Conservation (phyloP, 352 stramenopile genomes). For the Globisporangium cylindrosporum region DNA sequence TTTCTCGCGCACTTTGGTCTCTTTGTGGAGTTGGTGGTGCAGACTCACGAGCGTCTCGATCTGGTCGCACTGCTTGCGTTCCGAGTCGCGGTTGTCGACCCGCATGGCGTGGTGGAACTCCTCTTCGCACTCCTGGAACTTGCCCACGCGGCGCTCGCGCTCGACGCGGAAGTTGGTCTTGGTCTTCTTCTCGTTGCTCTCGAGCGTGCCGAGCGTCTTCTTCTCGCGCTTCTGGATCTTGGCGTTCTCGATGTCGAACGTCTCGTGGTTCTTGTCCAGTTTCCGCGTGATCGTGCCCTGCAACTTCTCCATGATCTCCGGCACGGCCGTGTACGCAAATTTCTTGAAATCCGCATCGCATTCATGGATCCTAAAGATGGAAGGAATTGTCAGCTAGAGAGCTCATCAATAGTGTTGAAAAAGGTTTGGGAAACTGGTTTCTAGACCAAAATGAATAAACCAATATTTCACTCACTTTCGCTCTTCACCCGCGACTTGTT, state of each 20-base stretch:
- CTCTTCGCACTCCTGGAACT: slow-evolving; percentile 64
- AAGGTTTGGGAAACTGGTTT: not conserved
- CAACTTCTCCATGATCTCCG: slow-evolving; percentile 84
- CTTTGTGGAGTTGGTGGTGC: slow-evolving; percentile 45
- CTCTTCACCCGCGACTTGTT: slow-evolving; percentile 48
- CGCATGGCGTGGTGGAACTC: slow-evolving; percentile 66
- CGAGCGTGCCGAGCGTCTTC: slow-evolving; percentile 77
- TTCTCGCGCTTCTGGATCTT: slow-evolving; percentile 90
- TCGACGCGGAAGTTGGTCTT: slow-evolving; percentile 69
- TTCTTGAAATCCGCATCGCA: slow-evolving; percentile 48
- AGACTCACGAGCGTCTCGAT: slow-evolving; percentile 54
- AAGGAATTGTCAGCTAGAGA: not conserved
- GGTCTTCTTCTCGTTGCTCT: slow-evolving; percentile 60
- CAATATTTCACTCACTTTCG: slow-evolving; percentile 29
- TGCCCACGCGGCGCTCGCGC: slow-evolving; percentile 44
- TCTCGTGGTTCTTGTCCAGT: slow-evolving; percentile 89
- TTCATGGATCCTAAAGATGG: slow-evolving; percentile 36
- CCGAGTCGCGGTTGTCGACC: slow-evolving; percentile 54
- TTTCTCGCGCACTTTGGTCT: slow-evolving; percentile 44
- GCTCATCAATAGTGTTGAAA: not conserved
- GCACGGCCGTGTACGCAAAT: slow-evolving; percentile 86
- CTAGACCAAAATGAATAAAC: not conserved
- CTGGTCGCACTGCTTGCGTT: slow-evolving; percentile 42
- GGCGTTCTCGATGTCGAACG: slow-evolving; percentile 92
- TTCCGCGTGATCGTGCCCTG: slow-evolving; percentile 86